Evolutionary conservation across 257 asterid genomes (phyloP).

Genomic region (Sherardia arvensis): DNA sequence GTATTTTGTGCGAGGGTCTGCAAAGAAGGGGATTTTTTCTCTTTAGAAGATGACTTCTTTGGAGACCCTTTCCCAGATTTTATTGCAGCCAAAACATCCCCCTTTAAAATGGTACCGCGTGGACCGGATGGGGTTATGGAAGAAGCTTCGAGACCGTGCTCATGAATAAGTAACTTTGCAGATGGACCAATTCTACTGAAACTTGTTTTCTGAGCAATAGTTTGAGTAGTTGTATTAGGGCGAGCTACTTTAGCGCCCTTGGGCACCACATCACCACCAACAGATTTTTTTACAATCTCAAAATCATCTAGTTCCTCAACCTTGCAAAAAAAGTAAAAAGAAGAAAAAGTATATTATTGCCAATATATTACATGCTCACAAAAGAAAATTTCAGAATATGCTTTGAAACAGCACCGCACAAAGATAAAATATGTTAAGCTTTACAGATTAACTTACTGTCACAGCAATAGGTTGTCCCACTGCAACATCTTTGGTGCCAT

Average conservation of each 20-base stretch:
- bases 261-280: constrained; percentile 27
- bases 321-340: too few species aligned
- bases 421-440: neutral
- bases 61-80: constrained; percentile 70
- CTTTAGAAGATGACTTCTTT: constrained; percentile 35
- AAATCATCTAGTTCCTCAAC: constrained; percentile 88
- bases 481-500: constrained; percentile 86
- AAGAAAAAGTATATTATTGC: too few species aligned
- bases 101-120: constrained; percentile 87
- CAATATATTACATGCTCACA: too few species aligned
- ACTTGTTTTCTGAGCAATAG: constrained; percentile 33
- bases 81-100: constrained; percentile 87
- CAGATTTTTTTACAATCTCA: constrained; percentile 60
- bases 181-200: constrained; percentile 81
- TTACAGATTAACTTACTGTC: constrained; percentile 48
- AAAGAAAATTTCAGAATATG: neutral
- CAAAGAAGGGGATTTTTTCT: constrained; percentile 33
- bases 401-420: neutral
- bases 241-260: constrained; percentile 43
- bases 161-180: constrained; percentile 70
- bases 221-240: constrained; percentile 31
- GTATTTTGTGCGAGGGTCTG: constrained; percentile 34
- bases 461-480: constrained; percentile 93
- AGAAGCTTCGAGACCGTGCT: constrained; percentile 76
- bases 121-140: constrained; percentile 88